These are phyloP conservation scores for Pseudoneurospora amorphoporcata DNA, from an alignment of 495 filamentous ascomycete genomes.

Conservation along the genomic window DNA sequence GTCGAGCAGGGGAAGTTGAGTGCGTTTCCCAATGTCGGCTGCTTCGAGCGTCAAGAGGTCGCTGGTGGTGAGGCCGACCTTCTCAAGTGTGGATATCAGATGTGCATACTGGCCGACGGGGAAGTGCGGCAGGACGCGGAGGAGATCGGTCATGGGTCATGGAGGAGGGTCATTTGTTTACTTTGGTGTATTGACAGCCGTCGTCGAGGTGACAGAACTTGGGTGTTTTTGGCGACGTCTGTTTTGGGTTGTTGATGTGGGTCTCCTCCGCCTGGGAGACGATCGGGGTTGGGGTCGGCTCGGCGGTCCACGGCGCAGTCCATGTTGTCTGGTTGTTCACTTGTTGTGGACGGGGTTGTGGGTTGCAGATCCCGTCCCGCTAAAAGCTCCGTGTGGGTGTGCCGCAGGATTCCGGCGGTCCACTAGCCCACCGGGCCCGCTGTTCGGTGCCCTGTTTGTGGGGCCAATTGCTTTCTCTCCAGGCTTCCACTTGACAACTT, in stretches of 20 bases:
- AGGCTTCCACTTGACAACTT: background rate
- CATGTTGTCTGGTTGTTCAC: too few relatives aligned
- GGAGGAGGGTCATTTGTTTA: constrained; percentile 1
- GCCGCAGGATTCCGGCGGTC: background rate
- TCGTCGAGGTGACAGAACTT: background rate
- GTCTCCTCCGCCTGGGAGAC: background rate
- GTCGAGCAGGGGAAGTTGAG: constrained; percentile 69
- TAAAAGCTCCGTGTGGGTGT: background rate
- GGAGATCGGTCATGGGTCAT: constrained; percentile 72
- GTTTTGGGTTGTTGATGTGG: background rate
- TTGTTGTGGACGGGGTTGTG: background rate
- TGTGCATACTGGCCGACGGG: constrained; percentile 54
- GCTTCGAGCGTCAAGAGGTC: constrained; percentile 82
- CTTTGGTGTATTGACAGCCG: background rate
- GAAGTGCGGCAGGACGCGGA: constrained; percentile 72
- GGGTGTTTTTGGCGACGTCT: background rate
- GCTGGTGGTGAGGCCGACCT: constrained; percentile 58
- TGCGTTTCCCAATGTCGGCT: constrained; percentile 76
- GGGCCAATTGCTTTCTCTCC: background rate
- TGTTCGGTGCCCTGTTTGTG: background rate
- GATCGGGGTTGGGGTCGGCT: background rate
- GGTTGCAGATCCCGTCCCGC: background rate
- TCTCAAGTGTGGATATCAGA: constrained; percentile 72
- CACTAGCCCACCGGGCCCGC: background rate
- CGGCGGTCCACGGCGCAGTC: background rate